Percentiles rank a stretch among this genome's conserved stretches.
Evolutionary conservation across 495 filamentous ascomycete species (phyloP).

Genomic region (Xylaria longipes): DNA sequence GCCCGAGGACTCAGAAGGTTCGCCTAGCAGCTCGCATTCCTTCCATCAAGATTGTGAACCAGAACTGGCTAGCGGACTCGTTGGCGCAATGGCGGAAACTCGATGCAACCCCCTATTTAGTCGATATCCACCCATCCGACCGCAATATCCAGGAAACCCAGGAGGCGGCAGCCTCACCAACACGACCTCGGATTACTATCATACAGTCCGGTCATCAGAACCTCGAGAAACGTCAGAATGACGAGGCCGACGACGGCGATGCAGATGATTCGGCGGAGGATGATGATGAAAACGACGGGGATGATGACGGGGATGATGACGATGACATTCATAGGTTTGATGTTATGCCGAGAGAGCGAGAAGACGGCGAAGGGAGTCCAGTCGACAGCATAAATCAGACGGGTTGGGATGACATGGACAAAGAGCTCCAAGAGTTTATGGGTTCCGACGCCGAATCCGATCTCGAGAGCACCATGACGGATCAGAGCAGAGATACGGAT

Average conservation of each 20-base stretch:
- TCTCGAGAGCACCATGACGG: constrained; percentile 42
- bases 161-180: constrained; percentile 43
- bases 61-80: constrained; percentile 85
- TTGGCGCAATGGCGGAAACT: constrained; percentile 78
- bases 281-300: constrained; percentile 35
- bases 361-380: constrained; percentile 57
- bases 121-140: constrained; percentile 68
- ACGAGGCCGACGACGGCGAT: constrained; percentile 44
- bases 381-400: constrained; percentile 60
- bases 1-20: constrained; percentile 89
- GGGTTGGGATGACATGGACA: constrained; percentile 69
- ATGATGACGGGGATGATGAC: constrained; percentile 48
- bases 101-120: constrained; percentile 76
- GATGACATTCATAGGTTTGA: constrained; percentile 41
- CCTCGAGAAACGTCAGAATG: constrained; percentile 29
- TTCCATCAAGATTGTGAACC: constrained; percentile 83
- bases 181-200: constrained; percentile 49
- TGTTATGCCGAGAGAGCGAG: constrained; percentile 53
- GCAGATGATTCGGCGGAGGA: constrained; percentile 38
- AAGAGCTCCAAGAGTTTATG: constrained; percentile 80
- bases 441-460: constrained; percentile 64
- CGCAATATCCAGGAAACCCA: constrained; percentile 47
- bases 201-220: constrained; percentile 39
- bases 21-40: constrained; percentile 74
- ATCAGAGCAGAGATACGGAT: constrained; percentile 36